Conservation (phyloP, 495 filamentous ascomycete species). For the Aspergillus biplanus region DNA sequence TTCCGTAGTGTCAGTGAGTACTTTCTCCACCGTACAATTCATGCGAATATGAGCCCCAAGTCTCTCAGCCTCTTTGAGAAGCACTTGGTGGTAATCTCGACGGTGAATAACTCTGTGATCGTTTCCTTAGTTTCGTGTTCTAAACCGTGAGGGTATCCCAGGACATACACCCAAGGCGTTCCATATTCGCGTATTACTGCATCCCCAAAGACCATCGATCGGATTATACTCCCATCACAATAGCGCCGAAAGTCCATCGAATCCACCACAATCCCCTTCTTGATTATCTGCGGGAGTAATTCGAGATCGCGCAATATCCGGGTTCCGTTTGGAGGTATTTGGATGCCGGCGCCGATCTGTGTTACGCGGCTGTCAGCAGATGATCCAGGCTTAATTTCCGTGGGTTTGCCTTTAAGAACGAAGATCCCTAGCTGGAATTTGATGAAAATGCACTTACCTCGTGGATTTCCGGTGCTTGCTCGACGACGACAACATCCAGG, state of each 20-base stretch:
- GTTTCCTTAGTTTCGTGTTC: neutral
- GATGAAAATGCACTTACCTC: neutral
- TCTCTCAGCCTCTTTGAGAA: neutral
- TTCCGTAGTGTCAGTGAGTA: neutral
- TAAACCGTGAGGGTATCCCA: neutral
- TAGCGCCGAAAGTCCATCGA: slow-evolving; percentile 9
- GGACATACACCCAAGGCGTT: slow-evolving; percentile 10
- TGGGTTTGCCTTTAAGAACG: too few species aligned
- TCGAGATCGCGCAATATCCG: slow-evolving; percentile 1
- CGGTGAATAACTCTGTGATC: neutral
- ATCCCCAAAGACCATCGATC: slow-evolving; percentile 10
- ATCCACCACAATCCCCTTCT: neutral
- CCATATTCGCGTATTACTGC: slow-evolving; percentile 3
- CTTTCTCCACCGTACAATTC: neutral
- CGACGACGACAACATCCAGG: slow-evolving; percentile 1
- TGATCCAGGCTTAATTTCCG: neutral
- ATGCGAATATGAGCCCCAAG: neutral
- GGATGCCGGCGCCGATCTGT: slow-evolving; percentile 6
- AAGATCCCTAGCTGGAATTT: neutral
- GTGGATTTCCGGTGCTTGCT: neutral
- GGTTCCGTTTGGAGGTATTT: slow-evolving; percentile 10
- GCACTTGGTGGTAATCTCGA: neutral
- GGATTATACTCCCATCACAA: slow-evolving; percentile 8
- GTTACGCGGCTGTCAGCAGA: too few species aligned
- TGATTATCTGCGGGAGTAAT: neutral